Conservation (phyloP, 352 stramenopile genomes). For the Phytophthora crassamura region DNA sequence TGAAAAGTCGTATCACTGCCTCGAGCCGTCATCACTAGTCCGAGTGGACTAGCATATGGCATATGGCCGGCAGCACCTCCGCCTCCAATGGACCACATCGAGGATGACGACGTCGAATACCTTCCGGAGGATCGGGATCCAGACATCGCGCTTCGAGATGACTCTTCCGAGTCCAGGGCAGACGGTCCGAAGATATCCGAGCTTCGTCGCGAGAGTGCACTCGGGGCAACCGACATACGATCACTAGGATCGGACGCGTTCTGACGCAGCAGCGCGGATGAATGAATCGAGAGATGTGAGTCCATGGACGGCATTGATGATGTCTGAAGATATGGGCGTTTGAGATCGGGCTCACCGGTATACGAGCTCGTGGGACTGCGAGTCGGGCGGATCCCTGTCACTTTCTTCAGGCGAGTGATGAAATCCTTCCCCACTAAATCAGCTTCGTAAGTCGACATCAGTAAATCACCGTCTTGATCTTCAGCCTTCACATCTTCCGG, state of each 20-base stretch:
- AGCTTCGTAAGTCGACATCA: constrained; percentile 1
- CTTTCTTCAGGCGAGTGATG: not conserved
- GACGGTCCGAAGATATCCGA: not conserved
- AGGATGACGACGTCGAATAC: not conserved
- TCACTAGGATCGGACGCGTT: too few relatives aligned
- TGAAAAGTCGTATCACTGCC: not conserved
- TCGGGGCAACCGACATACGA: too few relatives aligned
- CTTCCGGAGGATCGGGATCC: not conserved
- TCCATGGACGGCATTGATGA: not conserved
- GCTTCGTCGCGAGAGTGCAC: not conserved
- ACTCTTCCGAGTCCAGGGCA: not conserved
- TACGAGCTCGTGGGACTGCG: not conserved
- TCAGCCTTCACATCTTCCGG: not conserved
- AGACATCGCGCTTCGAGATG: not conserved
- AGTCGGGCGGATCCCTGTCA: not conserved
- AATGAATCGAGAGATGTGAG: not conserved
- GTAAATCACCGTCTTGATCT: not conserved
- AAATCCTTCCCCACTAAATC: not conserved
- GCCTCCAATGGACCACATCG: not conserved
- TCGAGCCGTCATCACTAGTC: not conserved
- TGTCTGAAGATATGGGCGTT: not conserved
- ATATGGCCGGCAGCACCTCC: not conserved
- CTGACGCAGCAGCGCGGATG: too few relatives aligned
- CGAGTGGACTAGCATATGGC: not conserved
- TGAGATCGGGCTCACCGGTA: not conserved